Conservation (phyloP, 176 grass and related monocot genomes). For the Musa beccarii region DNA sequence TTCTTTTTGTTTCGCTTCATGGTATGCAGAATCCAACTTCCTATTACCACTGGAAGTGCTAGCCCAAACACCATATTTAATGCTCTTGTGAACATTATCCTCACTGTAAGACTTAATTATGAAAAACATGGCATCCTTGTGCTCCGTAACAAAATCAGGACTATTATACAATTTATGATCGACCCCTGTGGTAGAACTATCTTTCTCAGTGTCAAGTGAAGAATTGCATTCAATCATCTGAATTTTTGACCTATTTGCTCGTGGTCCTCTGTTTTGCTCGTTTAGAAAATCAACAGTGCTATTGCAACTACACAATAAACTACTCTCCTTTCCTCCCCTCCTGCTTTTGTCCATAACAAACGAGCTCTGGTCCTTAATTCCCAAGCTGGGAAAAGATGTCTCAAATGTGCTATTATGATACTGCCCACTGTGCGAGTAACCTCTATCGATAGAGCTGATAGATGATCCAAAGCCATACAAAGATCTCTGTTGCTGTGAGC, state of each 20-base stretch:
- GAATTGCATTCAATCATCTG: slow-evolving; percentile 25
- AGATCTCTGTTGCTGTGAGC: slow-evolving; percentile 50
- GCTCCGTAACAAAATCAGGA: slow-evolving; percentile 60
- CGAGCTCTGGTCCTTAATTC: slow-evolving; percentile 41
- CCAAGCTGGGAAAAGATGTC: slow-evolving; percentile 39
- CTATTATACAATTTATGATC: slow-evolving; percentile 50
- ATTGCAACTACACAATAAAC: slow-evolving; percentile 44
- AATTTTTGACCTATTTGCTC: slow-evolving; percentile 61
- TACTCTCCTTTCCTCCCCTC: slow-evolving; percentile 64
- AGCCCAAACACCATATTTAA: slow-evolving; percentile 98
- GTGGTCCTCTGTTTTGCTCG: slow-evolving; percentile 90
- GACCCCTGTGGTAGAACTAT: slow-evolving; percentile 27
- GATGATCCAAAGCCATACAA: slow-evolving; percentile 68
- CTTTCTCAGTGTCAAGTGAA: slow-evolving; percentile 38
- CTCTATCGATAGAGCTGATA: slow-evolving; percentile 26
- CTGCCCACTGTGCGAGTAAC: slow-evolving; percentile 32
- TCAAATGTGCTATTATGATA: slow-evolving; percentile 50
- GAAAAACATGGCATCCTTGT: slow-evolving; percentile 76
- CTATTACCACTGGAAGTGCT: slow-evolving; percentile 93
- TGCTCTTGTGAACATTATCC: slow-evolving; percentile 98
- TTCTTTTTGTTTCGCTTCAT: slow-evolving; percentile 53
- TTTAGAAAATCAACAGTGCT: slow-evolving; percentile 73
- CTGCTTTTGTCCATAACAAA: slow-evolving; percentile 40
- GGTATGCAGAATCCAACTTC: slow-evolving; percentile 72
- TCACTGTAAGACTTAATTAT: slow-evolving; percentile 99